A percentile compares a stretch with the other conserved stretches of the same genome.
These are phyloP conservation scores for Plasmodium vinckei DNA, from an alignment of 169 alveolate species.

Conservation along the genomic window DNA sequence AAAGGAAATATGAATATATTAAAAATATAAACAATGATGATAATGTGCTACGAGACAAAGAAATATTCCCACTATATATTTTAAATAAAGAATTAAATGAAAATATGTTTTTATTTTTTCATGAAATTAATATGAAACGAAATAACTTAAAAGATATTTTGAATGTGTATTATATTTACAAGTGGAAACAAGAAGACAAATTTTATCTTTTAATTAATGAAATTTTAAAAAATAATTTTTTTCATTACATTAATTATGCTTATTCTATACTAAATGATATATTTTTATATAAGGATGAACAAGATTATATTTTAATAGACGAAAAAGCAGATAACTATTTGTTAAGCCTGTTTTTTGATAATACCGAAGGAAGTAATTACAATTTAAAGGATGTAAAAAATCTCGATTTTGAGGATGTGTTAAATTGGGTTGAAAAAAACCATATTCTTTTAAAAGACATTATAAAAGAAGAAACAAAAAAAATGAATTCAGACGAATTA, in stretches of 20 bases:
- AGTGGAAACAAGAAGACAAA: conserved; percentile 37
- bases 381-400: conserved; percentile 19
- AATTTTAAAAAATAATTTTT: conserved; percentile 51
- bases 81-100: conserved; percentile 60
- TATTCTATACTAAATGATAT: conserved; percentile 28
- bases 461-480: conserved; percentile 15
- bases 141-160: conserved; percentile 43
- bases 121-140: conserved; percentile 61
- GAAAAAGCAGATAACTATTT: conserved; percentile 31
- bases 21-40: neutral
- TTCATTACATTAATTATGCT: conserved; percentile 20
- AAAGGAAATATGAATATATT: conserved; percentile 15
- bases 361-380: neutral
- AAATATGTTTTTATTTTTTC: conserved; percentile 60
- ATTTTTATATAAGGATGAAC: conserved; percentile 9
- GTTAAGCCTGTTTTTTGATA: conserved; percentile 36
- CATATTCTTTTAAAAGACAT: conserved; percentile 12
- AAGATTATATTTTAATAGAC: conserved; percentile 34
- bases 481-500: conserved; percentile 18
- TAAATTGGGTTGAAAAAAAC: conserved; percentile 28
- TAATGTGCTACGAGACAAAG: neutral
- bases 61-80: conserved; percentile 36
- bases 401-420: neutral
- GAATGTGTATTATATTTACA: conserved; percentile 60
- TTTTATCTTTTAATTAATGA: conserved; percentile 24